Evolutionary conservation across 2,329 filamentous ascomycete species (phyloP), one percentile per base, ranked within the genome.

Genomic region (Chlorencoelia australis): DNA sequence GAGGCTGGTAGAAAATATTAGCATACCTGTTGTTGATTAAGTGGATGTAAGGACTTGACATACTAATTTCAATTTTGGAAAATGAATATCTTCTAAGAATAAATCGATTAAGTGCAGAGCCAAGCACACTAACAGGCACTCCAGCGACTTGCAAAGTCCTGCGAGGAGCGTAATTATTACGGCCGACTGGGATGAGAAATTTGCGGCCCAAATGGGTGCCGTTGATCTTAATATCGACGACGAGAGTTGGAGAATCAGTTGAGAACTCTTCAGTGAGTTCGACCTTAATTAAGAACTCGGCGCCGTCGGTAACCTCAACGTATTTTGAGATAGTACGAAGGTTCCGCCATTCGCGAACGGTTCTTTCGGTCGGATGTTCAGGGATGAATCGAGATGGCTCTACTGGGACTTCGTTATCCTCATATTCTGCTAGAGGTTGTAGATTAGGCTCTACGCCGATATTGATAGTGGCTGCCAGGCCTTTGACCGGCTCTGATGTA

Each of bases 281-380:
- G 7, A 15, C 16, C n/a, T n/a, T 6, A 7, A 38, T 22, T 11
- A 22, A 14, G 24, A 39, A 39, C 19, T 39, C 30, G 2, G 18
- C 30, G 10, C 25, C 30, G 27, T 25, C 26, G 8, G 24, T 17
- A 14, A 30, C 30, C 16, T 39, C 30, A 7, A 39, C 20, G 14
- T 34, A 39, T 29, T 30, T 39, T 7, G 36, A 34, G 11, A 34
- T 33, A 14, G 28, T 40, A n/a, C n/a, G n/a, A n/a, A n/a, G n/a
- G n/a, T n/a, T n/a, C n/a, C n/a, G n/a, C n/a, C n/a, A n/a, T n/a
- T n/a, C n/a, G n/a, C n/a, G n/a, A n/a, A n/a, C n/a, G n/a, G n/a
- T n/a, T n/a, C n/a, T n/a, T n/a, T n/a, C n/a, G n/a, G n/a, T n/a
- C n/a, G n/a, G n/a, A n/a, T n/a, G n/a, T n/a, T n/a, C n/a, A n/a